phyloP scores from a whole-genome alignment of 352 stramenopile genomes.

The Pythium angustatum region DNA sequence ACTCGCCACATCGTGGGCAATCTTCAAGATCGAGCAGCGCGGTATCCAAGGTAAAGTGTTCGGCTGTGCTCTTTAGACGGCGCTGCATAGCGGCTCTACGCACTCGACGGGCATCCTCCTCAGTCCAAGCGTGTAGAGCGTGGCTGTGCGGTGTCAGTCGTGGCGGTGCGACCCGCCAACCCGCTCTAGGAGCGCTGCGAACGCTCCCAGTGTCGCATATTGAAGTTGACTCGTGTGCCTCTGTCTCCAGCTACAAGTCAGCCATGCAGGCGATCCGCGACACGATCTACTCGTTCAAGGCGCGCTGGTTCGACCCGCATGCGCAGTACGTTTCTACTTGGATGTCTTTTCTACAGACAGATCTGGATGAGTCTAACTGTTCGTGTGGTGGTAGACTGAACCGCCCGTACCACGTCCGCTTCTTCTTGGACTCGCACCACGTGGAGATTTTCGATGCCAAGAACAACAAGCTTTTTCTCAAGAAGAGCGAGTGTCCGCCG shows the following conservation, averaged over 20 bases:
- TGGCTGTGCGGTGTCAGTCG: background rate
- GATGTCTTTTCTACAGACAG: background rate
- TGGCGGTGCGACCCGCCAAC: background rate
- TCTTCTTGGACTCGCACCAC: conserved; percentile 77
- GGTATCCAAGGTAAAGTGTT: too few relatives aligned
- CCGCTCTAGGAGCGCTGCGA: background rate
- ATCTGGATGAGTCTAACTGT: too few relatives aligned
- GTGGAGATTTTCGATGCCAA: conserved; percentile 90
- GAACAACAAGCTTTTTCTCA: conserved; percentile 89
- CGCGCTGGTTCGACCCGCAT: conserved; percentile 76
- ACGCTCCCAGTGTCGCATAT: too few relatives aligned
- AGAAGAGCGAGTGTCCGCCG: conserved; percentile 83
- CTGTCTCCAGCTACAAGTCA: background rate
- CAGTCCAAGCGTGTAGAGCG: too few relatives aligned
- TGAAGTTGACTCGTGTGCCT: conserved; percentile 2
- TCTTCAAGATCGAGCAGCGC: too few relatives aligned
- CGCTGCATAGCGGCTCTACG: too few relatives aligned
- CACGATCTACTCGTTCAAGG: conserved; percentile 83
- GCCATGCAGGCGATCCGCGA: conserved; percentile 64
- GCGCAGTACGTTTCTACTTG: conserved; percentile 45
- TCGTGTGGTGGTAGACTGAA: conserved; percentile 50
- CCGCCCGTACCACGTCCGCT: conserved; percentile 76
- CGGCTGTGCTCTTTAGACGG: too few relatives aligned
- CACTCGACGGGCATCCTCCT: too few relatives aligned
- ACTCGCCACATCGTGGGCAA: too few relatives aligned